A percentile compares a stretch with the other conserved stretches of the same genome.
phyloP scores from a whole-genome alignment of 805 yeast species.

The Cephaloascus albidus region DNA sequence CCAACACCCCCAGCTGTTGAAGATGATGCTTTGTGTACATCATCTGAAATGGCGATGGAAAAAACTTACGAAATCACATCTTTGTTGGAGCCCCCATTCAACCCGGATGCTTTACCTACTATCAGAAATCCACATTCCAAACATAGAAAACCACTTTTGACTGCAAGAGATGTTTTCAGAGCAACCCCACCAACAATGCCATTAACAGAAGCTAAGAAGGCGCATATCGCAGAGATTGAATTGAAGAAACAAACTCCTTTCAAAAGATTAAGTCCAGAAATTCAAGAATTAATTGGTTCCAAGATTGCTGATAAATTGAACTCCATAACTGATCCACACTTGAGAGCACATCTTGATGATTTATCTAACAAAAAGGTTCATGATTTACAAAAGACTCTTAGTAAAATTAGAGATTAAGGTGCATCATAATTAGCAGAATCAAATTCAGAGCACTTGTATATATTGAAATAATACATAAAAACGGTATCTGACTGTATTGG shows the following conservation, averaged over 20 bases:
- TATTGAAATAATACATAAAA: no score
- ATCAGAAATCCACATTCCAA: constrained; percentile 32
- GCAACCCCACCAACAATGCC: constrained; percentile 33
- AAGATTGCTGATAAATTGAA: constrained; percentile 28
- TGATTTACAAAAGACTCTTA: constrained; percentile 19
- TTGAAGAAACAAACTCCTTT: constrained; percentile 13
- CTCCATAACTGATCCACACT: constrained; percentile 21
- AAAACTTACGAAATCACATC: constrained; percentile 30
- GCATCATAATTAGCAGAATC: background rate
- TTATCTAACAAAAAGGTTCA: constrained; percentile 19
- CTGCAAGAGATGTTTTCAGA: constrained; percentile 25
- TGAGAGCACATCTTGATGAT: constrained; percentile 28
- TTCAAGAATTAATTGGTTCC: constrained; percentile 29
- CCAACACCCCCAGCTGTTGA: constrained; percentile 27
- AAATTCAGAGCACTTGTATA: no score
- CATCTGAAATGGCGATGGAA: constrained; percentile 18
- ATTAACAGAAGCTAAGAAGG: constrained; percentile 27
- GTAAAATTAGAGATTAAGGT: constrained; percentile 8
- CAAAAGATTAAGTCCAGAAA: constrained; percentile 24
- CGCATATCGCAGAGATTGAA: constrained; percentile 29
- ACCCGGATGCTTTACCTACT: constrained; percentile 21
- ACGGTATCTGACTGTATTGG: no score
- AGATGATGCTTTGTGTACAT: constrained; percentile 25
- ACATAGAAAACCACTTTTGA: constrained; percentile 21
- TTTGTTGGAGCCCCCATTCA: constrained; percentile 29